These are phyloP conservation scores for Poa annua DNA, from an alignment of 176 grass and related monocot species.

Conservation along the genomic window DNA sequence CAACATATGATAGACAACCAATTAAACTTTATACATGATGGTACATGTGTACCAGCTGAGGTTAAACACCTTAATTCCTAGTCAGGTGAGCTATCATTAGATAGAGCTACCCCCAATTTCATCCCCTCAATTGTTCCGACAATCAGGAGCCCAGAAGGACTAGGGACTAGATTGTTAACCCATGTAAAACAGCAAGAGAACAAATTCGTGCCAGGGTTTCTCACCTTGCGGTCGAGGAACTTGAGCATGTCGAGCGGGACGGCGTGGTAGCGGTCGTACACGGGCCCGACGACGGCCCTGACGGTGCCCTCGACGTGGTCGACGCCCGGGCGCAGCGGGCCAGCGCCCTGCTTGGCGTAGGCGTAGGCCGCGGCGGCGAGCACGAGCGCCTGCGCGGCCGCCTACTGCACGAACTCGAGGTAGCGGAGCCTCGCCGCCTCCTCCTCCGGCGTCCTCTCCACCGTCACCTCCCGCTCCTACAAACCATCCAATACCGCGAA, in stretches of 20 bases:
- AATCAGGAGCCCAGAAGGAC: background rate
- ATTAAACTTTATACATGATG: background rate
- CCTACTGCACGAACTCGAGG: too few species aligned
- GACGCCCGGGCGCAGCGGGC: conserved; percentile 82
- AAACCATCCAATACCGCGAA: too few species aligned
- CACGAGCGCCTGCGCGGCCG: conserved; percentile 54
- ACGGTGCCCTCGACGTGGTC: conserved; percentile 84
- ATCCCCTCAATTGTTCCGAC: background rate
- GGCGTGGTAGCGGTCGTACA: conserved; percentile 73
- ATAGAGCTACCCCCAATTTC: background rate
- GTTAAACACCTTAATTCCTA: background rate
- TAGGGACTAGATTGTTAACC: background rate
- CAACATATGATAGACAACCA: background rate
- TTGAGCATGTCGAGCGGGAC: conserved; percentile 31
- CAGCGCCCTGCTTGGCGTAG: conserved; percentile 70
- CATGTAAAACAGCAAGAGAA: too few species aligned
- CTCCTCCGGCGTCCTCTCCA: too few species aligned
- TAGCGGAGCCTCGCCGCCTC: too few species aligned
- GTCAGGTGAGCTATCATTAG: background rate
- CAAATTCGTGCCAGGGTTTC: too few species aligned
- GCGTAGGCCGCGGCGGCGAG: conserved; percentile 64
- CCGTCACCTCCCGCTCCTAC: too few species aligned
- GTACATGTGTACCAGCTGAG: background rate
- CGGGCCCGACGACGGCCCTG: conserved; percentile 80
- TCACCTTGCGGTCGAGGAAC: too few species aligned